Evolutionary conservation across 768 basidiomycete genomes (phyloP).

Genomic region (Boletus sp.): DNA sequence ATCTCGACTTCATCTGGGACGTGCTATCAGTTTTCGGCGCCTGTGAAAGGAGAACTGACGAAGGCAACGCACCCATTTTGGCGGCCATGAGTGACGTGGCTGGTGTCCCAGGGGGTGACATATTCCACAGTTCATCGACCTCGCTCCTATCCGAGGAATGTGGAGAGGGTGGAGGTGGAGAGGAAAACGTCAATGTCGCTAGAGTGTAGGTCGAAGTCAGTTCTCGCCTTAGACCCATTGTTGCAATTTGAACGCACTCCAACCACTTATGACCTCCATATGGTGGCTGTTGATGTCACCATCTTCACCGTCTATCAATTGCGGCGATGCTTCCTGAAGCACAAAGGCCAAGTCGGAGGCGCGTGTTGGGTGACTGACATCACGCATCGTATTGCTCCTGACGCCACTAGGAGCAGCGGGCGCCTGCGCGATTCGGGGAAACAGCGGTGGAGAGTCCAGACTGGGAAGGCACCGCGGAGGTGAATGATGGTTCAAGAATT

Average conservation of each 20-base stretch:
- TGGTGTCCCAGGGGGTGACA: slow-evolving; percentile 46
- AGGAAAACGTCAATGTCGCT: slow-evolving; percentile 40
- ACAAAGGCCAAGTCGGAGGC: slow-evolving; percentile 29
- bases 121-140: slow-evolving; percentile 50
- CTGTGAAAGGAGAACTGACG: not conserved
- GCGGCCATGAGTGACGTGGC: slow-evolving; percentile 38
- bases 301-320: slow-evolving; percentile 38
- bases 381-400: not conserved
- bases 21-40: slow-evolving; percentile 1
- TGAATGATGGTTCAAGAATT: slow-evolving; percentile 32
- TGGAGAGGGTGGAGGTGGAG: slow-evolving; percentile 35
- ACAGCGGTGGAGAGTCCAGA: slow-evolving; percentile 42
- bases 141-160: slow-evolving; percentile 41
- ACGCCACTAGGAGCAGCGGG: not conserved
- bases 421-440: slow-evolving; percentile 32
- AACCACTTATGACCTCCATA: slow-evolving; percentile 60
- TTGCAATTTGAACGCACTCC: slow-evolving; percentile 45
- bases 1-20: slow-evolving; percentile 49
- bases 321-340: slow-evolving; percentile 19
- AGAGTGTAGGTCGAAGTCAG: slow-evolving; percentile 6
- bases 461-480: slow-evolving; percentile 24
- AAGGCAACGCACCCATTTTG: slow-evolving; percentile 45
- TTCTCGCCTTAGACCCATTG: not conserved
- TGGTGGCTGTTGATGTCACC: slow-evolving; percentile 45
- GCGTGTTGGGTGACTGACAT: slow-evolving; percentile 9